Evolutionary conservation across 345 rosid genomes (phyloP).

Genomic region (Eucalyptus tenuipes): DNA sequence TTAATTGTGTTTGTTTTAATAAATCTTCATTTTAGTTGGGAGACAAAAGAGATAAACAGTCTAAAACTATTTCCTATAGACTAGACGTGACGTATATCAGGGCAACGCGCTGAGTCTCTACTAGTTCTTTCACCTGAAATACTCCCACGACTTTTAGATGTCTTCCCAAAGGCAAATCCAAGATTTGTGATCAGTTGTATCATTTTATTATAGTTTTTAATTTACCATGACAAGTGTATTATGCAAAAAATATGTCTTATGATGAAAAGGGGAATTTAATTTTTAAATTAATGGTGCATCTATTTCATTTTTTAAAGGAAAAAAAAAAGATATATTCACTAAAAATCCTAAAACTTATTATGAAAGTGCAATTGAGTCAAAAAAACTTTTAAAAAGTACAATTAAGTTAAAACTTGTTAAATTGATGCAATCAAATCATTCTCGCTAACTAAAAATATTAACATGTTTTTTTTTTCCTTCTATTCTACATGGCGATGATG

Average conservation of each 20-base stretch:
- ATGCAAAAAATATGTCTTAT: not conserved
- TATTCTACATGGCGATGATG: too few species aligned
- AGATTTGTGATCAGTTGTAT: not conserved
- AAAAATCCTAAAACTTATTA: rapidly evolving
- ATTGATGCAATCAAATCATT: too few species aligned
- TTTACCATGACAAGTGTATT: not conserved
- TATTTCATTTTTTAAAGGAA: too few species aligned
- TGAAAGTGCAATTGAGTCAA: rapidly evolving
- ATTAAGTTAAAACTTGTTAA: too few species aligned
- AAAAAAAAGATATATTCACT: too few species aligned
- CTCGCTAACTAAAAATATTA: rapidly evolving
- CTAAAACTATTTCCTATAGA: not conserved
- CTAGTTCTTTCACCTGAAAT: not conserved
- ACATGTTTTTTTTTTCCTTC: too few species aligned
- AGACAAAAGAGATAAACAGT: not conserved
- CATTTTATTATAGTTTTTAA: too few species aligned
- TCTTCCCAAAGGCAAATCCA: not conserved
- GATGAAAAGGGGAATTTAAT: not conserved
- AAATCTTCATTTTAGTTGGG: not conserved
- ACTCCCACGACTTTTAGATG: not conserved
- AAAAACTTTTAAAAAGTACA: too few species aligned
- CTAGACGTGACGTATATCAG: not conserved
- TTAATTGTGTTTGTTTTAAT: not conserved
- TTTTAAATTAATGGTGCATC: too few species aligned
- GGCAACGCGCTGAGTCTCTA: not conserved